Evolutionary conservation across 352 stramenopile species (phyloP).

Genomic region (Globisporangium canariense): DNA sequence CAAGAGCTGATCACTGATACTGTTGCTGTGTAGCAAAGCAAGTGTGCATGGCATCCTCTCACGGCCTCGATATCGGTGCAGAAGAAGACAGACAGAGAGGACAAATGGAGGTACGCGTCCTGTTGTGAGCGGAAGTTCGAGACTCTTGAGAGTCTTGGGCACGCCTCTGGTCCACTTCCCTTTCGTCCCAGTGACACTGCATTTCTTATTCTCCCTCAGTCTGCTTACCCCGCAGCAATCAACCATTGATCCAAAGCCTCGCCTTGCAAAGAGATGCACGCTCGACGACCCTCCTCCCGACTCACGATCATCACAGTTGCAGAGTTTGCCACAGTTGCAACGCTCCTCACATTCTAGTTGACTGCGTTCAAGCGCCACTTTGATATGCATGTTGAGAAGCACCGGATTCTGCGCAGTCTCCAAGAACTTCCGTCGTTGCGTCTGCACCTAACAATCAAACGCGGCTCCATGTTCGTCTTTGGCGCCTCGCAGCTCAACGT

Average conservation of each 20-base stretch:
- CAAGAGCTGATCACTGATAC: too few relatives aligned
- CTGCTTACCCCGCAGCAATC: background rate
- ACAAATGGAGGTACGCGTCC: background rate
- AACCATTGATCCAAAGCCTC: background rate
- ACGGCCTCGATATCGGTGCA: background rate
- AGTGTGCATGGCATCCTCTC: background rate
- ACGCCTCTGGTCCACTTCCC: background rate
- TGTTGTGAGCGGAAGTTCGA: background rate
- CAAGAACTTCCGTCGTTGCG: conserved; percentile 26
- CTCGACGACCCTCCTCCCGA: background rate
- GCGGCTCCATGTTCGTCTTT: conserved; percentile 31
- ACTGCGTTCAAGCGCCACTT: background rate
- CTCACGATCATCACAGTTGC: background rate
- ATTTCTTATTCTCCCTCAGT: background rate
- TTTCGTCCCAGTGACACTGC: background rate
- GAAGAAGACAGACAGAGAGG: background rate
- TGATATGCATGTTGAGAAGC: background rate
- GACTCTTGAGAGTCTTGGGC: background rate
- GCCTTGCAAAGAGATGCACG: background rate
- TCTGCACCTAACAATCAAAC: conserved; percentile 40
- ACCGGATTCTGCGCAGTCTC: conserved; percentile 1
- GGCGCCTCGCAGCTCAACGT: conserved; percentile 32
- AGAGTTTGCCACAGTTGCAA: background rate
- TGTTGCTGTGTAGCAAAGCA: too few relatives aligned
- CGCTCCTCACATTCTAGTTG: background rate